Percentiles rank a stretch among this genome's conserved stretches.
Evolutionary conservation across 192 early-diverging fungal species (phyloP).

Genomic region (Diversispora epigaea): DNA sequence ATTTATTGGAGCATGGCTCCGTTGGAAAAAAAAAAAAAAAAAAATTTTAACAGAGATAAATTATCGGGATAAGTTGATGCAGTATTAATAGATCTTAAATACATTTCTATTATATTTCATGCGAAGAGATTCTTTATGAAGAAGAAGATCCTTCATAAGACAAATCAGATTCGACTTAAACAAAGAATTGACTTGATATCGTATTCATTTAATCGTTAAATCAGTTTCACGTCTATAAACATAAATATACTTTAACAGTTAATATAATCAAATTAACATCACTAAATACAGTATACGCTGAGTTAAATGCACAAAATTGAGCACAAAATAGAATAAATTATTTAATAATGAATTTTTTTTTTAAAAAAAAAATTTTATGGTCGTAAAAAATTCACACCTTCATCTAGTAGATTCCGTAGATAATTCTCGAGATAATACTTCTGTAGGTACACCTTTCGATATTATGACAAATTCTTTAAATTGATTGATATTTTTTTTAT

Average conservation of each 20-base stretch:
- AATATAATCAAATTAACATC: constrained; percentile 34
- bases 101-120: constrained; percentile 53
- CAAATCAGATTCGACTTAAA: constrained; percentile 84
- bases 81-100: constrained; percentile 70
- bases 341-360: neutral
- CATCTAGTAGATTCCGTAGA: neutral
- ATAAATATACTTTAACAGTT: constrained; percentile 5
- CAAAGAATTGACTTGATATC: constrained; percentile 87
- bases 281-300: no score
- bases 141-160: constrained; percentile 45
- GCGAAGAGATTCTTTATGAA: constrained; percentile 3
- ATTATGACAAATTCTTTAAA: no score
- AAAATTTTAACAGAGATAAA: no score
- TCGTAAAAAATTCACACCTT: neutral
- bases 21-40: no score
- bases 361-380: no score
- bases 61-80: no score
- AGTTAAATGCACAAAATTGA: no score
- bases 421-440: no score
- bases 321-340: no score
- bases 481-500: no score
- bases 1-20: no score
- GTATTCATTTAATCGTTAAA: constrained; percentile 51
- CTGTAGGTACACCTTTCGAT: no score
- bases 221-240: constrained; percentile 76